These are phyloP conservation scores for Lentinula lateritia DNA, from an alignment of 768 basidiomycete species.

Conservation along the genomic window DNA sequence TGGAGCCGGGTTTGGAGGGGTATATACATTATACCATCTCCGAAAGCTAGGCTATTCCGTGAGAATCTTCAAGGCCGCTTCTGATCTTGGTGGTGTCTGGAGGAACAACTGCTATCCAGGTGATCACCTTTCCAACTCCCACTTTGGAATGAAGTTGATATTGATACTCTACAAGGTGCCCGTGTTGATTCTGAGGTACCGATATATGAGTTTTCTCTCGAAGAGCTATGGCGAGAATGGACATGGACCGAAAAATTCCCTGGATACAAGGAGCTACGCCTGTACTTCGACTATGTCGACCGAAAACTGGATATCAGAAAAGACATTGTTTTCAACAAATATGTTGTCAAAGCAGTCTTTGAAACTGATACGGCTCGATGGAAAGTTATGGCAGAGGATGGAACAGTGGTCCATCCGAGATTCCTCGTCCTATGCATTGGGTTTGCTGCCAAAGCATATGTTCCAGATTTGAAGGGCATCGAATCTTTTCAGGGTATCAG, in stretches of 20 bases:
- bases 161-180: constrained; percentile 10
- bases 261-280: constrained; percentile 5
- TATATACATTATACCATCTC: not conserved
- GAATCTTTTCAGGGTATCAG: not conserved
- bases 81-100: constrained; percentile 12
- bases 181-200: constrained; percentile 11
- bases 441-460: constrained; percentile 7
- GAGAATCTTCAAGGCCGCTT: constrained; percentile 10
- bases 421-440: constrained; percentile 12
- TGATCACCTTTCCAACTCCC: not conserved
- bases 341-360: constrained; percentile 8
- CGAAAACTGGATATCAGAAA: constrained; percentile 8
- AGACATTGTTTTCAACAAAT: constrained; percentile 10
- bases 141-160: not conserved
- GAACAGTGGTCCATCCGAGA: constrained; percentile 4
- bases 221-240: constrained; percentile 11
- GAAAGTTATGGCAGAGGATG: constrained; percentile 7
- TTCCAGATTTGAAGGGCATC: not conserved
- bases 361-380: constrained; percentile 5
- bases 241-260: constrained; percentile 7
- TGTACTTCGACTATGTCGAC: constrained; percentile 11
- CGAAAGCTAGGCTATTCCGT: constrained; percentile 9
- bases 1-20: constrained; percentile 1
- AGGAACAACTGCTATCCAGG: constrained; percentile 10
- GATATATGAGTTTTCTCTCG: constrained; percentile 8